Percentiles rank a stretch among this genome's conserved stretches.
Evolutionary conservation across 306 rosid species (phyloP).

Genomic region (Malus fusca): DNA sequence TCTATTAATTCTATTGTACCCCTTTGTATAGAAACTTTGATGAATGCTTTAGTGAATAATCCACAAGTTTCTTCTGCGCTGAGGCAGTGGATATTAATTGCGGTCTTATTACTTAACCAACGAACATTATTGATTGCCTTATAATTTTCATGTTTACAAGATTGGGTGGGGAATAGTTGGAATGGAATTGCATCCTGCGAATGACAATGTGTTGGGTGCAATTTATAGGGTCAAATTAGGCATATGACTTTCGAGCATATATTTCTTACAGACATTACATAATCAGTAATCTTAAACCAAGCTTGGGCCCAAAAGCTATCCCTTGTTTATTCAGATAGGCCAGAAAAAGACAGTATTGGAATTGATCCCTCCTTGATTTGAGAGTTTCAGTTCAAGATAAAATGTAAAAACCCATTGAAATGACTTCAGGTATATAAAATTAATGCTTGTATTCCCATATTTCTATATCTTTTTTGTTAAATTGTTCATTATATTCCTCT

Average conservation of each 20-base stretch:
- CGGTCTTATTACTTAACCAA: not conserved
- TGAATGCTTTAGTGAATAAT: not conserved
- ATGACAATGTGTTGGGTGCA: not conserved
- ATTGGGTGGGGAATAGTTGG: not conserved
- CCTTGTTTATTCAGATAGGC: not conserved
- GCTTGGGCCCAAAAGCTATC: not conserved
- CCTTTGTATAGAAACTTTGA: not conserved
- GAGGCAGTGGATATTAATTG: not conserved
- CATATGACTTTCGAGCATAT: not conserved
- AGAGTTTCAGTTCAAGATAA: not conserved
- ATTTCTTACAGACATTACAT: not conserved
- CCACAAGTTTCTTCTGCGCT: not conserved
- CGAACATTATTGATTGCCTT: not conserved
- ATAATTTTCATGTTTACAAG: not conserved
- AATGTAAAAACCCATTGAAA: not conserved
- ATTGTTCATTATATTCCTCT: not conserved
- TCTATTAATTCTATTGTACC: slow-evolving; percentile 18
- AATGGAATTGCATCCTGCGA: not conserved
- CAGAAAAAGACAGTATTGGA: not conserved
- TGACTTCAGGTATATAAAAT: not conserved
- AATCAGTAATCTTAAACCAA: not conserved
- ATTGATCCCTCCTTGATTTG: not conserved
- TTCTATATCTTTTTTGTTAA: not conserved
- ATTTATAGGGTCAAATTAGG: not conserved
- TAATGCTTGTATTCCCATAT: not conserved